Evolutionary conservation across 2,329 filamentous ascomycete genomes (phyloP).

Genomic region (Stagonosporopsis chrysanthemi): DNA sequence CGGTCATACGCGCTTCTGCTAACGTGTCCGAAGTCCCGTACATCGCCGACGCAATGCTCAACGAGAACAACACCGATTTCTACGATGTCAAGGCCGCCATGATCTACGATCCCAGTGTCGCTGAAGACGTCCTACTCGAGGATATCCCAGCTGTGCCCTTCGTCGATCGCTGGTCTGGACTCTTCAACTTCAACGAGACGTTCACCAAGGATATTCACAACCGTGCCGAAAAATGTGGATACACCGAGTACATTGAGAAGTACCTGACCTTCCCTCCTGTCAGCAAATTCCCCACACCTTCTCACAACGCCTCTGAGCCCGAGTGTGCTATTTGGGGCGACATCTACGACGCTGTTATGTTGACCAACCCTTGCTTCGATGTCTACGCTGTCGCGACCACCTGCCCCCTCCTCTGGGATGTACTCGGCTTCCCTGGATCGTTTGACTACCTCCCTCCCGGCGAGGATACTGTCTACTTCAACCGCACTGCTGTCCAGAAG

Average conservation of each 20-base stretch:
- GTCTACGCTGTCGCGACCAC: conserved; percentile 76
- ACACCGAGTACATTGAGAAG: conserved; percentile 64
- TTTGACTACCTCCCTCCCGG: conserved; percentile 65
- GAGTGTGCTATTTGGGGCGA: conserved; percentile 67
- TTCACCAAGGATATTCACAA: conserved; percentile 62
- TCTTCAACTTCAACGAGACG: conserved; percentile 71
- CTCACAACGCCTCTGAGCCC: conserved; percentile 52
- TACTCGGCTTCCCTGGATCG: conserved; percentile 72
- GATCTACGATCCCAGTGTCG: conserved; percentile 75
- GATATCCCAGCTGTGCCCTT: conserved; percentile 65
- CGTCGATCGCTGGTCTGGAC: conserved; percentile 65
- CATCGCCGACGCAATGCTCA: conserved; percentile 75
- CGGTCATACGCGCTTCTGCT: background rate
- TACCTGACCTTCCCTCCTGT: conserved; percentile 74
- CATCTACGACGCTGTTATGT: conserved; percentile 61
- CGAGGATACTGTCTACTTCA: conserved; percentile 72
- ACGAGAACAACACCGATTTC: conserved; percentile 69
- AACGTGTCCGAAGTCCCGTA: conserved; percentile 63
- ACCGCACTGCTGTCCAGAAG: conserved; percentile 72
- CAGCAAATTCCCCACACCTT: conserved; percentile 63
- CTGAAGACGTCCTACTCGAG: conserved; percentile 59
- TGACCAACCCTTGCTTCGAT: conserved; percentile 80
- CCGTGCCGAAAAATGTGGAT: conserved; percentile 67
- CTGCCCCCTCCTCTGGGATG: conserved; percentile 74
- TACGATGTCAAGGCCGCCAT: conserved; percentile 73